Base-by-base conservation (phyloP, 805 yeast species). In the Ogataea minuta region DNA sequence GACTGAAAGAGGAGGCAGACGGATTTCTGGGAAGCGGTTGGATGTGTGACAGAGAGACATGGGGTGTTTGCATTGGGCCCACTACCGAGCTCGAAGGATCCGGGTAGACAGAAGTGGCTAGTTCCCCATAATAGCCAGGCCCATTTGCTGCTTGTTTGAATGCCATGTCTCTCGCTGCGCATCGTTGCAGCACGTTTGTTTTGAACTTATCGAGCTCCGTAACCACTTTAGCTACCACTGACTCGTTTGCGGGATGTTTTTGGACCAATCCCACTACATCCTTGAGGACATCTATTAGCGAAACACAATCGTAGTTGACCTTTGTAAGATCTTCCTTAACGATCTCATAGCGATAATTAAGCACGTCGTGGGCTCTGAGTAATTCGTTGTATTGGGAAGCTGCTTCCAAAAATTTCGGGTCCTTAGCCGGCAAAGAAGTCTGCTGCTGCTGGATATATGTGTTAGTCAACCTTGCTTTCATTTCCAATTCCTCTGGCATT, bases 221-320 rank as follows among this genome's bases (percentile, higher is more conserved):
- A 3, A 44, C 12, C 4, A 50, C 13, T 16, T 48, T 39, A 6
- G 27, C 39, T 10, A 24, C 23, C 28, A 21, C 43, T 29, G n/a
- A 34, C 28, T 43, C 45, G 30, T 23, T 37, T 15, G 19, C 34
- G 10, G n/a, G 44, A 17, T 49, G 50, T 14, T 33, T 43, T n/a
- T 31, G 26, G 7, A 50, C 17, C 19, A 45, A 10, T 9, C 36
- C 39, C 2, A 52, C 36, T 2, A 44, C 37, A 15, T 60, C 65
- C 31, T 55, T 61, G 14, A 62, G 24, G 11, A 60, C 45, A 39
- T 78, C 84, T 9, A 79, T 49, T 7, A 79, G 43, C 26, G 68
- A 68, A 3, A 78, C 71, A 59, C 76, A 64, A 48, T 80, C 87
- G 38, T 67, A 51, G 49, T 76, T 77, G 12, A 74, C 67, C 38